Percentiles rank a stretch among this genome's conserved stretches.
phyloP scores from a whole-genome alignment of 2,329 filamentous ascomycete genomes.

The Sordariomycetes sp. region DNA sequence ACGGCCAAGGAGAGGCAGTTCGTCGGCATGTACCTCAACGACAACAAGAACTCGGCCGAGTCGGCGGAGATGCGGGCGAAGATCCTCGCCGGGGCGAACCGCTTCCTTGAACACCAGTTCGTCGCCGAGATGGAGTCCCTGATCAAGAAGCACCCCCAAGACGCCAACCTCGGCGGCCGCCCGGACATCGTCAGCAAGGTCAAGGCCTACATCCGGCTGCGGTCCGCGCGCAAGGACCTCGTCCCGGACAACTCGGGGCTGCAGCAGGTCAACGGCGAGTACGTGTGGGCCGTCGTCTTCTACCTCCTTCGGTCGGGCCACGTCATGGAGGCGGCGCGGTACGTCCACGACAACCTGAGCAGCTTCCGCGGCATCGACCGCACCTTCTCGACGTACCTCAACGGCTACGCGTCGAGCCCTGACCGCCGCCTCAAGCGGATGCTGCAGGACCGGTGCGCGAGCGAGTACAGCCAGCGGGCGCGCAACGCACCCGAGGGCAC shows the following conservation, averaged over 20 bases:
- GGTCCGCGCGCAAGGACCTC: constrained; percentile 68
- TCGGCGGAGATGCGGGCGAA: constrained; percentile 59
- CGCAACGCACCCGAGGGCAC: constrained; percentile 77
- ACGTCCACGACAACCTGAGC: constrained; percentile 65
- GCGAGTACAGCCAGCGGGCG: constrained; percentile 75
- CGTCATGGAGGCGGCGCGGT: constrained; percentile 70
- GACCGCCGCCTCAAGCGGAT: constrained; percentile 68
- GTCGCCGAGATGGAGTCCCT: constrained; percentile 62
- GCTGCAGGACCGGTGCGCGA: constrained; percentile 75
- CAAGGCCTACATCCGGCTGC: constrained; percentile 78
- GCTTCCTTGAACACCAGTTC: constrained; percentile 71
- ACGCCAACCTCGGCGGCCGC: constrained; percentile 79
- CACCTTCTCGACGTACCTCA: constrained; percentile 78
- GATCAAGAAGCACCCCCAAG: constrained; percentile 71
- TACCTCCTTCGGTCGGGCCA: constrained; percentile 80
- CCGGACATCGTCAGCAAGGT: constrained; percentile 84
- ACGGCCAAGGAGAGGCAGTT: constrained; percentile 66
- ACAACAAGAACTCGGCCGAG: constrained; percentile 49
- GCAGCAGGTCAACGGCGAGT: constrained; percentile 69
- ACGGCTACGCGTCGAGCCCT: constrained; percentile 63
- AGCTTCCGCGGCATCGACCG: constrained; percentile 86
- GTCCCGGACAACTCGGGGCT: constrained; percentile 69
- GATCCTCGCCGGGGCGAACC: constrained; percentile 68
- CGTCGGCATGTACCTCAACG: constrained; percentile 63
- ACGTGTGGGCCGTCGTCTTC: constrained; percentile 88